Conservation (phyloP, 495 filamentous ascomycete species). For the Chaetomium cochliodes region DNA sequence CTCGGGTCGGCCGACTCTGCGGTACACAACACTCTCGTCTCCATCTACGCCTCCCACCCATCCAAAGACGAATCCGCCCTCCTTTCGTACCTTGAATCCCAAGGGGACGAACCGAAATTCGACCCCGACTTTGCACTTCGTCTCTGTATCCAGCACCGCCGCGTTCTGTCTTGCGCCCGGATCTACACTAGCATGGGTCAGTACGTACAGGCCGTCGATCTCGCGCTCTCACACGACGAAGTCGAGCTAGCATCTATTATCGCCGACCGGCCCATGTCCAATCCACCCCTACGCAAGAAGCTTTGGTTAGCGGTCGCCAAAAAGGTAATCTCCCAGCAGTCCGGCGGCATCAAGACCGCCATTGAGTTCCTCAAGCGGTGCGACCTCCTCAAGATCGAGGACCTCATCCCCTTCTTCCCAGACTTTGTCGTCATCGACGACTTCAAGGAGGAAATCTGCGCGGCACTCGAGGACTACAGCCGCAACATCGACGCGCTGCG, state of each 20-base stretch:
- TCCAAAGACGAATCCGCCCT: conserved; percentile 80
- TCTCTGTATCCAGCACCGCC: conserved; percentile 88
- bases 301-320: conserved; percentile 92
- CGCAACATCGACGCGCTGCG: conserved; percentile 86
- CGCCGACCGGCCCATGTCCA: conserved; percentile 79
- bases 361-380: conserved; percentile 92
- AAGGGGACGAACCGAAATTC: conserved; percentile 67
- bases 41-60: conserved; percentile 86
- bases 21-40: conserved; percentile 96
- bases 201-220: conserved; percentile 85
- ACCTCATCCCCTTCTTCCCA: conserved; percentile 96
- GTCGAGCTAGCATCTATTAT: conserved; percentile 85
- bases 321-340: conserved; percentile 83
- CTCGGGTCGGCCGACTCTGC: conserved; percentile 78
- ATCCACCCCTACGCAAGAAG: conserved; percentile 81
- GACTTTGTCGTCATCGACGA: conserved; percentile 99
- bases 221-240: conserved; percentile 83
- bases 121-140: conserved; percentile 97
- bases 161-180: conserved; percentile 89
- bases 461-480: conserved; percentile 86
- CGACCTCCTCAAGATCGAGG: conserved; percentile 89
- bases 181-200: conserved; percentile 95
- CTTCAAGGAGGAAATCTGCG: conserved; percentile 97
- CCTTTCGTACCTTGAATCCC: conserved; percentile 80
- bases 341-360: conserved; percentile 88